Conservation (phyloP, 108 stramenopile species). For the Stephanodiscus minutulus region DNA sequence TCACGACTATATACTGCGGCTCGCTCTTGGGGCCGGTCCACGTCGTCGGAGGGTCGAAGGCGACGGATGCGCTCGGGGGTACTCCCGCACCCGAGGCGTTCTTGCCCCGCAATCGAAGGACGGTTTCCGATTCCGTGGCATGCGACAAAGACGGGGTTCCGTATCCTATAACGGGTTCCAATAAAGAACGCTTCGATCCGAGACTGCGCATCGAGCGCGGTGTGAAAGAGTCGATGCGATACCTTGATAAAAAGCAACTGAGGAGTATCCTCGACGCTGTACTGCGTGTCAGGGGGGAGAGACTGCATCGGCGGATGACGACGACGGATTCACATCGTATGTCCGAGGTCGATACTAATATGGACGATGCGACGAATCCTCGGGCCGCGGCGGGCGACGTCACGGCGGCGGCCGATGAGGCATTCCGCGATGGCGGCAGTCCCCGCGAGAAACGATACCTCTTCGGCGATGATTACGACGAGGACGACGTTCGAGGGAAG, state of each 20-base stretch:
- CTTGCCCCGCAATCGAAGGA: constrained; percentile 18
- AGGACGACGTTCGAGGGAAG: not conserved
- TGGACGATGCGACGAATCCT: not conserved
- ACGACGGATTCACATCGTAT: not conserved
- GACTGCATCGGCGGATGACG: not conserved
- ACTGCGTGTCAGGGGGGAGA: constrained; percentile 11
- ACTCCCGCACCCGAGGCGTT: not conserved
- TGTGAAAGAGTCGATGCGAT: constrained; percentile 11
- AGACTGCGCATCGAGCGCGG: constrained; percentile 11
- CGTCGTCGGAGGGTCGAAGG: too few species aligned
- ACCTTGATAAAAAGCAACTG: too few species aligned
- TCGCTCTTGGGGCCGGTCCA: constrained; percentile 23
- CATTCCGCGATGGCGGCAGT: not conserved
- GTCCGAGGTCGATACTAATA: not conserved
- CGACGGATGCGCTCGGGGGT: too few species aligned
- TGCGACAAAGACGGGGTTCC: constrained; percentile 2
- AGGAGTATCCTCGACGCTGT: not conserved
- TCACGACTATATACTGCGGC: not conserved
- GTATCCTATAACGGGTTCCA: not conserved
- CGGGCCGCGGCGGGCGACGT: not conserved
- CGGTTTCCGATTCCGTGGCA: not conserved
- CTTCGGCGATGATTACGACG: not conserved
- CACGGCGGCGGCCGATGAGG: not conserved
- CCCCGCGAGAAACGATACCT: constrained; percentile 2
- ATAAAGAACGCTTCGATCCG: not conserved